These are phyloP conservation scores for Perkinsus marinus DNA, from an alignment of 169 alveolate species.

Conservation along the genomic window DNA sequence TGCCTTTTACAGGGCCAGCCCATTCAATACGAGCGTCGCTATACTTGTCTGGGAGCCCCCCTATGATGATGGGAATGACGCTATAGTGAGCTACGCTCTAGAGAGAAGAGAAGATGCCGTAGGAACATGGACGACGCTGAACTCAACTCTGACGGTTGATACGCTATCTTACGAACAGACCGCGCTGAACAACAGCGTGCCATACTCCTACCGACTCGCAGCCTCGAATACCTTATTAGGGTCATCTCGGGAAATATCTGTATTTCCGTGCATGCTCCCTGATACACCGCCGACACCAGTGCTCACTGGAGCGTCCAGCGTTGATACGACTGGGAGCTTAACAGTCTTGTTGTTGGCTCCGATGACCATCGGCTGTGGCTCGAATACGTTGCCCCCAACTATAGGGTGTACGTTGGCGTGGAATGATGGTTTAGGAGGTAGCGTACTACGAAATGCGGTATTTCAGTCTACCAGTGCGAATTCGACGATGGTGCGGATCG, in stretches of 20 bases:
- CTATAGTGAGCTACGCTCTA: slow-evolving; percentile 13
- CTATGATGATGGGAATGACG: slow-evolving; percentile 11
- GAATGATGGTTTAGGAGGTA: slow-evolving; percentile 20
- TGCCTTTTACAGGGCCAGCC: slow-evolving; percentile 21
- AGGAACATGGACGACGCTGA: background rate
- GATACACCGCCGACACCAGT: background rate
- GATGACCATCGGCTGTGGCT: background rate
- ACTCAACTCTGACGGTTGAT: background rate
- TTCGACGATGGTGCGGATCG: background rate
- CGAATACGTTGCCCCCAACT: background rate
- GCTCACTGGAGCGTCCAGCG: background rate
- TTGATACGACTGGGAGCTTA: background rate
- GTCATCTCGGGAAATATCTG: background rate
- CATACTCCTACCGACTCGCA: background rate
- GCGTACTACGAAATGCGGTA: background rate
- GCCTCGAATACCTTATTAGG: background rate
- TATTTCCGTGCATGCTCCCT: background rate
- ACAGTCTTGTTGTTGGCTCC: background rate
- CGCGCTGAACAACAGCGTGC: background rate
- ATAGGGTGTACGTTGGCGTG: background rate
- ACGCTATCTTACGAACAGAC: background rate
- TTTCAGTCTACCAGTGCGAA: background rate
- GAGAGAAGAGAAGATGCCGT: background rate
- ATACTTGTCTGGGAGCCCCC: slow-evolving; percentile 18
- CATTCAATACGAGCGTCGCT: slow-evolving; percentile 3